Base-by-base conservation (phyloP, 2,329 filamentous ascomycete species). In the Lachnum nothofagi region DNA sequence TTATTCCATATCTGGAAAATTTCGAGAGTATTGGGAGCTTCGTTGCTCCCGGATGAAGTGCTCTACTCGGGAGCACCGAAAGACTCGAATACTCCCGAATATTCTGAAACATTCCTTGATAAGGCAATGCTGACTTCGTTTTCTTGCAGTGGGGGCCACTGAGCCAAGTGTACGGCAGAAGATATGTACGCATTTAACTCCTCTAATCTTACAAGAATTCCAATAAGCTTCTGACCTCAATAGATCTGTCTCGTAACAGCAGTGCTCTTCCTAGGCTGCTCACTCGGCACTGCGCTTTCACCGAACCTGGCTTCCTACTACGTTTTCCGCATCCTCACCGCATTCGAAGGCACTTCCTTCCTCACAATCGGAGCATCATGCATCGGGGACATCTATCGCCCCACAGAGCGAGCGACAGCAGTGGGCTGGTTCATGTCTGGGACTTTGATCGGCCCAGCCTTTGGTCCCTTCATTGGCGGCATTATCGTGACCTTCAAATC, bases 71-170 rank as follows among this genome's bases (percentile, higher is more conserved):
- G n/a, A n/a, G n/a, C n/a, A n/a, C n/a, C n/a, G n/a, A n/a, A n/a
- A n/a, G n/a, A n/a, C n/a, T n/a, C n/a, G n/a, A n/a, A n/a, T n/a
- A n/a, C n/a, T n/a, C n/a, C n/a, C n/a, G n/a, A n/a, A n/a, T n/a
- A n/a, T n/a, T n/a, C n/a, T n/a, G n/a, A n/a, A n/a, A n/a, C n/a
- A n/a, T n/a, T n/a, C n/a, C n/a, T n/a, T n/a, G n/a, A n/a, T n/a
- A n/a, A n/a, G n/a, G n/a, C n/a, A n/a, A n/a, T n/a, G n/a, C n/a
- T n/a, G n/a, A n/a, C n/a, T n/a, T n/a, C n/a, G n/a, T n/a, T n/a
- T n/a, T n/a, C n/a, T n/a, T n/a, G n/a, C n/a, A n/a, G n/a, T 91
- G 84, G 77, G 85, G 86, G 0, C 86, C 86, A 0, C 69, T 88
- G 51, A 86, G 83, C 55, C 79, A 83, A 55, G 75, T 84, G 0